These are phyloP conservation scores for Pleurotus platypus DNA, from an alignment of 768 basidiomycete genomes.

Conservation along the genomic window DNA sequence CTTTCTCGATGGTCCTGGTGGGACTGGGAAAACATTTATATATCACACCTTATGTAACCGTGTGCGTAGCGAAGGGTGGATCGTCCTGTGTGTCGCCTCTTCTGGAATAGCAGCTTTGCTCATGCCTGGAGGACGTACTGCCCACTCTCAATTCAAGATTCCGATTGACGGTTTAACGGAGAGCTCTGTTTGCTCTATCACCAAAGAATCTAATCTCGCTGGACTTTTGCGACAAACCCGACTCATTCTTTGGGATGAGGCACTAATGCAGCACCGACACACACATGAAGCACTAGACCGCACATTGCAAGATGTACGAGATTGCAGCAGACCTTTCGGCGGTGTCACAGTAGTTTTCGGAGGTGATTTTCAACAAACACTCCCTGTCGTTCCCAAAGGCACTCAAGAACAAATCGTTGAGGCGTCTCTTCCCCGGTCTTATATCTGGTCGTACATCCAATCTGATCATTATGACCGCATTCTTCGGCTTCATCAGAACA, in stretches of 20 bases:
- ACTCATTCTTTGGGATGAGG: no score
- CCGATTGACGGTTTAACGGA: constrained; percentile 30
- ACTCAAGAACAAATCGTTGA: no score
- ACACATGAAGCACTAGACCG: no score
- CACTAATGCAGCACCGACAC: no score
- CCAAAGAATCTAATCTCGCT: constrained; percentile 24
- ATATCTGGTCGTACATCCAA: no score
- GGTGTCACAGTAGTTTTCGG: no score
- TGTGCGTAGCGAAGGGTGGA: constrained; percentile 19
- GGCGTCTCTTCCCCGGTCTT: no score
- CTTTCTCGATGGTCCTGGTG: constrained; percentile 34
- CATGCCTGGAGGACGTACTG: constrained; percentile 34
- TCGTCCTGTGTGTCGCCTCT: constrained; percentile 47
- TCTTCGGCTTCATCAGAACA: no score
- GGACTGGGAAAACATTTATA: constrained; percentile 44
- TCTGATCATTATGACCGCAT: no score
- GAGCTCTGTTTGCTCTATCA: constrained; percentile 26
- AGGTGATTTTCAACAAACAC: no score
- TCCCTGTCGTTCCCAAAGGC: constrained; percentile 12
- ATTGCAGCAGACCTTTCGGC: no score
- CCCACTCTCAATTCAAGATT: constrained; percentile 46
- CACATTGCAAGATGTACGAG: no score
- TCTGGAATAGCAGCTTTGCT: constrained; percentile 10
- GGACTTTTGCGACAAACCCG: constrained; percentile 27
- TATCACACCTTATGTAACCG: constrained; percentile 29